These are phyloP conservation scores for Pyrrhoderma noxium DNA, from an alignment of 1,284 basidiomycete species.

Conservation along the genomic window DNA sequence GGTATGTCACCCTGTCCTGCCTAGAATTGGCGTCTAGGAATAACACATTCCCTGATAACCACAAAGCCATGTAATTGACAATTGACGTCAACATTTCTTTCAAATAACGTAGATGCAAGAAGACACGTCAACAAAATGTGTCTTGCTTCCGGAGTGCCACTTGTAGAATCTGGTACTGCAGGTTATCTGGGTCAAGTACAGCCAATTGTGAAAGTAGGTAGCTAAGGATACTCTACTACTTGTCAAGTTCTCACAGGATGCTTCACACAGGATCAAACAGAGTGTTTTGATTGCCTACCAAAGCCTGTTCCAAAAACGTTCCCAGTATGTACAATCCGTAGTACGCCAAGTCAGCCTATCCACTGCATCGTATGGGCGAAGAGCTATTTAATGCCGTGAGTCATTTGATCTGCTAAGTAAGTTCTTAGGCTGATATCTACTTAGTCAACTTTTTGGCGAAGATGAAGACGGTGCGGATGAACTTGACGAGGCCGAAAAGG, in stretches of 20 bases:
- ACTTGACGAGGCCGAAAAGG: constrained; percentile 78
- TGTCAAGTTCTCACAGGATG: background rate
- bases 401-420: constrained; percentile 14
- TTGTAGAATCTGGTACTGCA: constrained; percentile 95
- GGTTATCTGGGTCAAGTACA: constrained; percentile 90
- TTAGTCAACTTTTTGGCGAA: constrained; percentile 90
- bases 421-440: background rate
- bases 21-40: background rate
- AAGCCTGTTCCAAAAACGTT: constrained; percentile 92
- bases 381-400: constrained; percentile 91
- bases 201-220: constrained; percentile 64
- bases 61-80: background rate
- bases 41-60: too few species aligned
- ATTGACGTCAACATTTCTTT: background rate
- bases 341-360: constrained; percentile 94
- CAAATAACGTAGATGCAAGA: constrained; percentile 58
- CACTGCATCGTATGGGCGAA: constrained; percentile 99
- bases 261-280: constrained; percentile 59
- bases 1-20: constrained; percentile 42
- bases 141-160: constrained; percentile 82
- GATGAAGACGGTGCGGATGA: constrained; percentile 75
- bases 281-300: constrained; percentile 88
- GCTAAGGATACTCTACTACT: constrained; percentile 17
- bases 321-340: constrained; percentile 97
- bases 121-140: constrained; percentile 97